Evolutionary conservation across 1,139 yeast genomes (phyloP), one percentile per base, ranked within the genome.

Genomic region (Lizanozyma gosingica): DNA sequence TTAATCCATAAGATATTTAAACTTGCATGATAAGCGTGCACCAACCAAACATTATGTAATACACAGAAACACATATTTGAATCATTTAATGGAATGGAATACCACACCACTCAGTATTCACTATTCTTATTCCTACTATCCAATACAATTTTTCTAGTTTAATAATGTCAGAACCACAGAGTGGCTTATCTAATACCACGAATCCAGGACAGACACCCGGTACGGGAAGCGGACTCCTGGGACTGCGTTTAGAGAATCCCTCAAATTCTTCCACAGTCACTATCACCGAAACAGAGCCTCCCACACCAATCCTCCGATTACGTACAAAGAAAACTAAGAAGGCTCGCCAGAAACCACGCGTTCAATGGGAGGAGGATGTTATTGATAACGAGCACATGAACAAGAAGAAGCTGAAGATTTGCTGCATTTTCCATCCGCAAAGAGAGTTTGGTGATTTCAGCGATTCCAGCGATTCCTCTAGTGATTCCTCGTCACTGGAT

Each of bases 381-480:
- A 70, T 90, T 4, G 97, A 90, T 60, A 90, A 90, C 55, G 98
- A 90, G 60, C 65, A 83, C 56, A 69, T 92, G 83, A 76, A 82
- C 54, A 84, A 77, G 65, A 90, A 90, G 64, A 88, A 87, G 58
- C 77, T 95, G 15, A 92, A 90, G 60, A 82, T 90, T n/a, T 92
- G 98, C 57, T 90, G 98, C 51, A 90, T 92, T 17, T 92, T 83
- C 63, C 95, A 87, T 54, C 95, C 95, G 2, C 83, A 81, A 39
- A 68, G 78, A 32, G 83, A 78, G 49, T 83, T 80, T 52, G 92
- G 78, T 33, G 85, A 78, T 44, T 78, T 71, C 39, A 71, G 73
- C 15, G 67, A 63, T 34, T 14, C 17, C 11, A 9, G 49, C 15
- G 70, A 63, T 15, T 59, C 58, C 9, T 56, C 59, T 8, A 53